Evolutionary conservation across 2,329 filamentous ascomycete species (phyloP).

Genomic region (Bipolaris sorokiniana): DNA sequence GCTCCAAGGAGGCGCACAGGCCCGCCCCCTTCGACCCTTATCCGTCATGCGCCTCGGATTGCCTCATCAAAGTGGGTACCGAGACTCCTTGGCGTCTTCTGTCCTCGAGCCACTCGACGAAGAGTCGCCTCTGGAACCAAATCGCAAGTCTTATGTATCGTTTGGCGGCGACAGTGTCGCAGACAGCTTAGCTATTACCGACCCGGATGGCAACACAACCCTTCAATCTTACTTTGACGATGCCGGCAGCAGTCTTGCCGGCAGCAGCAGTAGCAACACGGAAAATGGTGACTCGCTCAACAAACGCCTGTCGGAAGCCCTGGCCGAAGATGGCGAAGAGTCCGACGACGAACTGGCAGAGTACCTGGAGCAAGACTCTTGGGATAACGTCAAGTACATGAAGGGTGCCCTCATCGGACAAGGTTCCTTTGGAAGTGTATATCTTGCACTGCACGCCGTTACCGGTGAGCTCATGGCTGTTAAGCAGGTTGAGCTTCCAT

Average conservation of each 20-base stretch:
- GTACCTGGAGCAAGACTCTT: constrained; percentile 90
- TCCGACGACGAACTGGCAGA: constrained; percentile 86
- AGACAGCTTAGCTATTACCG: constrained; percentile 75
- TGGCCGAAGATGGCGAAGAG: constrained; percentile 90
- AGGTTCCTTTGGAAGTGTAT: constrained; percentile 95
- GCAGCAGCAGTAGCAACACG: constrained; percentile 66
- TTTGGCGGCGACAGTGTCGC: constrained; percentile 73
- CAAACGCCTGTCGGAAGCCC: constrained; percentile 80
- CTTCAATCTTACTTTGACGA: constrained; percentile 87
- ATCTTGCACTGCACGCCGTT: constrained; percentile 90
- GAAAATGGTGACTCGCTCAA: constrained; percentile 73
- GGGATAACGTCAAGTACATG: constrained; percentile 99
- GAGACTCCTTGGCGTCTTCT: constrained; percentile 88
- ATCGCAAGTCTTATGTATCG: constrained; percentile 95
- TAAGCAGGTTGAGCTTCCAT: constrained; percentile 94
- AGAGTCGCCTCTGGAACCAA: constrained; percentile 83
- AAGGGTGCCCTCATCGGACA: constrained; percentile 97
- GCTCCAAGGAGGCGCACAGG: constrained; percentile 65
- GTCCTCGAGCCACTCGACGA: constrained; percentile 89
- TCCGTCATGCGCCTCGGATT: constrained; percentile 66
- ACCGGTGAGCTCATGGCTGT: constrained; percentile 97
- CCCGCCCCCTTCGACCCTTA: constrained; percentile 61
- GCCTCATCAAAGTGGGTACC: constrained; percentile 67
- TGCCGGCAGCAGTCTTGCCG: constrained; percentile 72
- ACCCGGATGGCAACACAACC: constrained; percentile 72